Evolutionary conservation across 148 eudicot species (phyloP), one percentile per base, ranked within the genome.

Genomic region (Pouteria glomerata): DNA sequence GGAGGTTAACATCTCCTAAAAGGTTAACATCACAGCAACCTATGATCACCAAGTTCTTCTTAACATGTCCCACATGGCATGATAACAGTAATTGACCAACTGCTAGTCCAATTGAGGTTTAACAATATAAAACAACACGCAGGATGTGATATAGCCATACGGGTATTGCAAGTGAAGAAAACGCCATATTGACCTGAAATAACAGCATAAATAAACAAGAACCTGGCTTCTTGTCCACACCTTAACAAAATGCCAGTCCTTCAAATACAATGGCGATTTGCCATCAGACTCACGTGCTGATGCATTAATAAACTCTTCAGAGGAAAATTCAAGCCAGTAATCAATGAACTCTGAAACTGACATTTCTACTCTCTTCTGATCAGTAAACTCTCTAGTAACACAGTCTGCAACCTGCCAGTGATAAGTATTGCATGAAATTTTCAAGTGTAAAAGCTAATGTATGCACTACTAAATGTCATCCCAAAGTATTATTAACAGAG

Each of bases 191-290:
- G 47, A 8, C n/a, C 35, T 29, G 16, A 23, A 34, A 56, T 26
- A 59, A 69, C 33, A 60, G 10, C 16, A 30, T 3, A 15, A 61
- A 60, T 60, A 44, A 48, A 39, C 18, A 30, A 7, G 31, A 30
- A 65, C 23, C 61, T 21, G 6, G 15, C 58, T 64, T 58, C 50
- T 37, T 59, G 56, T 24, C 18, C 75, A 70, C 63, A 95, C 99
- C 99, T 92, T 95, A 34, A 88, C 97, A 77, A 96, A 96, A 77
- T 96, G 99, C 99, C 99, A 96, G 75, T 96, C 99, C 73, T 96
- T 96, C 79, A 96, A 73, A 81, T 96, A 96, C 74, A 92, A 75
- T 8, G 83, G 71, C 30, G 93, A 78, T 70, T 81, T 77, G 31
- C 78, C 85, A 76, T 62, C 71, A 68, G 18, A 45, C 6, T 39